These are phyloP conservation scores for Cryptosporidium muris DNA, from an alignment of 169 alveolate species.

Conservation along the genomic window DNA sequence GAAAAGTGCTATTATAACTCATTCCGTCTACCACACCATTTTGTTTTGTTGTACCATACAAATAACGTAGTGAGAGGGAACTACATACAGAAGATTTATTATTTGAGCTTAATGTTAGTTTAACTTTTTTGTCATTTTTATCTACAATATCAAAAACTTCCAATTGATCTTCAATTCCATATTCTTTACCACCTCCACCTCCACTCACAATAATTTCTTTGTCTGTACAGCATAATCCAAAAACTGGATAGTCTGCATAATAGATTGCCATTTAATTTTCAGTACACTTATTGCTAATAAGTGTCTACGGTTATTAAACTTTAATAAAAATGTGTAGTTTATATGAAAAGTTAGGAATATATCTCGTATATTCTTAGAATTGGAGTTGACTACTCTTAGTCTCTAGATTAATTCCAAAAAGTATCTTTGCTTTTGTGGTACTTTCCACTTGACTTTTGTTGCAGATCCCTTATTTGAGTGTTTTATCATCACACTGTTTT, in stretches of 20 bases:
- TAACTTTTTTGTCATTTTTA: not conserved
- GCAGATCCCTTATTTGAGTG: too few species aligned
- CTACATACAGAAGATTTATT: conserved; percentile 22
- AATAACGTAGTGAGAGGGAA: conserved; percentile 21
- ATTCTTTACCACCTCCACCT: conserved; percentile 70
- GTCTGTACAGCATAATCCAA: conserved; percentile 59
- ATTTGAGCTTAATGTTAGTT: conserved; percentile 9
- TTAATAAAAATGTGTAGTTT: too few species aligned
- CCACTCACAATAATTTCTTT: conserved; percentile 43
- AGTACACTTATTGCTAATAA: not conserved
- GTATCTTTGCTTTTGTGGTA: too few species aligned
- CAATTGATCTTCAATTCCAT: conserved; percentile 67
- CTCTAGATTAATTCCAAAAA: too few species aligned
- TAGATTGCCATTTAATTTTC: conserved; percentile 22
- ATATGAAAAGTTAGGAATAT: too few species aligned
- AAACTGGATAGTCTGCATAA: conserved; percentile 69
- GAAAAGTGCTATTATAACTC: conserved; percentile 35
- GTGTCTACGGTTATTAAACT: too few species aligned
- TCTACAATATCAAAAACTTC: conserved; percentile 34
- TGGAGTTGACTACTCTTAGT: too few species aligned
- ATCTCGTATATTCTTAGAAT: too few species aligned
- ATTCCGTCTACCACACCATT: conserved; percentile 53
- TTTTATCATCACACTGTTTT: too few species aligned
- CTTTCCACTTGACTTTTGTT: too few species aligned
- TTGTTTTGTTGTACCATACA: conserved; percentile 45